Evolutionary conservation across 768 basidiomycete genomes (phyloP), one percentile per base, ranked within the genome.

Genomic region (Gloeopeniophorella convolvens): DNA sequence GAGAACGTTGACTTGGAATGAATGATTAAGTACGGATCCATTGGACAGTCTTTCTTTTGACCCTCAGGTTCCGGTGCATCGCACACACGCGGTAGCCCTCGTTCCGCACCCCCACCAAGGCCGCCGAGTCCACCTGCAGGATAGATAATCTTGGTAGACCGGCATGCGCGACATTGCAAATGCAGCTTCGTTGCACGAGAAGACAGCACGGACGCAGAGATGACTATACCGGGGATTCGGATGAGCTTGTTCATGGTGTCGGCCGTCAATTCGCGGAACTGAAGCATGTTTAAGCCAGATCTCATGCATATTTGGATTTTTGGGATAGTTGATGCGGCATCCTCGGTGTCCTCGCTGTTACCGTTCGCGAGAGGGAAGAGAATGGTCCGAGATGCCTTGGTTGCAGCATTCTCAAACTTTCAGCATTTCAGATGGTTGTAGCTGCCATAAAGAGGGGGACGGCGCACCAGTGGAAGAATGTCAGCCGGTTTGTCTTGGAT

Each of bases 221-320:
- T 97, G 64, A 98, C 93, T 60, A 99, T 99, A 27, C 96, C 96
- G 2, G 96, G 96, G 35, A 97, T 79, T 51, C 96, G 88, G 31
- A 99, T 94, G 35, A 99, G 83, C 63, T 89, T 93, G 63, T 92
- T 94, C 76, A 98, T 88, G 18, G 87, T 92, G 60, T 93, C 80
- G 9, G 96, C 96, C 0, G 88, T 89, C 34, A 99, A 80, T 35
- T 93, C 92, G 34, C 96, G 83, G 66, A 98, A 96, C 65, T 89
- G 91, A 45, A 89, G 80, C 71, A 98, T 76, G 68, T 95, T 95
- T 58, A 95, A 78, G 5, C 87, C 89, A n/a, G 91, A 92, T 61
- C 78, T 81, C 31, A 97, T 73, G 33, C 85, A 90, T 45, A 97
- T 74, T 70, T 98, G 96, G 27, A 97, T 76, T 62, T 81, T 85